Conservation (phyloP, 495 filamentous ascomycete species). For the Ascodesmis nigricans region DNA sequence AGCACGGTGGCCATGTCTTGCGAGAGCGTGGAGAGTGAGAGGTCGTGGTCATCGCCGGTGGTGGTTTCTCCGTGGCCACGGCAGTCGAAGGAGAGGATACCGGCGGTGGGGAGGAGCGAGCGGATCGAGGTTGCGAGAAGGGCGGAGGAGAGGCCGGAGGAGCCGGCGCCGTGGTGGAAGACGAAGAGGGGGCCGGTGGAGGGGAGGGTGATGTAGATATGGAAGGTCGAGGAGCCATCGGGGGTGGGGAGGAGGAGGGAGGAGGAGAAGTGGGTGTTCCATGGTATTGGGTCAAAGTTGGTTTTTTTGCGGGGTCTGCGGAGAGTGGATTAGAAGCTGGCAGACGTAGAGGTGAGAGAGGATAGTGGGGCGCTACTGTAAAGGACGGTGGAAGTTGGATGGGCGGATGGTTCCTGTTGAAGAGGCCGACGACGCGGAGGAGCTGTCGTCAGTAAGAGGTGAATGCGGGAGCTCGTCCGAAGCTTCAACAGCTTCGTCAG, state of each 20-base stretch:
- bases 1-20: conserved; percentile 52
- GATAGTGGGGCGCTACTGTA: conserved; percentile 9
- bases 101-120: conserved; percentile 55
- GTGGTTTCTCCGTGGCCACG: conserved; percentile 66
- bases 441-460: conserved; percentile 12
- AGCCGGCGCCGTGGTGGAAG: conserved; percentile 75
- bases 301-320: conserved; percentile 17
- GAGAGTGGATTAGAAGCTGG: no score
- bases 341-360: conserved; percentile 2
- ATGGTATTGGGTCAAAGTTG: conserved; percentile 34
- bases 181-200: conserved; percentile 56
- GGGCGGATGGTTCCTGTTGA: conserved; percentile 79
- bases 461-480: conserved; percentile 11
- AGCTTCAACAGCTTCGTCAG: conserved; percentile 31
- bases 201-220: conserved; percentile 61
- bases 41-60: conserved; percentile 29
- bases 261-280: conserved; percentile 61
- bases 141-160: conserved; percentile 72
- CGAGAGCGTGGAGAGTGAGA: conserved; percentile 46
- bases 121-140: conserved; percentile 55
- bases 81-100: conserved; percentile 64
- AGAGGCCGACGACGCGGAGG: conserved; percentile 30
- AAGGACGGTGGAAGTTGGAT: conserved; percentile 19
- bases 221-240: conserved; percentile 35
- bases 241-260: conserved; percentile 12